A percentile compares a stretch with the other conserved stretches of the same genome.
Evolutionary conservation across 768 basidiomycete genomes (phyloP).

Genomic region (Boletus bicolor): DNA sequence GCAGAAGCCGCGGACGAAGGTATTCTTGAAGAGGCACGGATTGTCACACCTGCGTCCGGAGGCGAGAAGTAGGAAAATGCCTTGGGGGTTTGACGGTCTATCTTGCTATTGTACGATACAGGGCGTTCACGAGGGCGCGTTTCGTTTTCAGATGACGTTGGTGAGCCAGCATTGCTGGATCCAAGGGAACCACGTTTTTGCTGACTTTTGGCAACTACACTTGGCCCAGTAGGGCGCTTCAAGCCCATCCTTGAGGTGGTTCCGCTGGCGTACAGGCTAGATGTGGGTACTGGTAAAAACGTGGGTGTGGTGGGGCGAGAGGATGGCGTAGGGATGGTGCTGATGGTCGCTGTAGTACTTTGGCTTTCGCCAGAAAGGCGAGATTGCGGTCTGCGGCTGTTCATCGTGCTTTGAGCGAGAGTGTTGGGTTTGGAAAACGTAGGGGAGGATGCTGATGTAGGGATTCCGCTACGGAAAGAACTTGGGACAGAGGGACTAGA

Average conservation of each 20-base stretch:
- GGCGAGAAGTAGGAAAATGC: conserved; percentile 42
- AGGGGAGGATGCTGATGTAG: conserved; percentile 46
- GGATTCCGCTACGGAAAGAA: conserved; percentile 46
- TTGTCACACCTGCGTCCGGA: conserved; percentile 43
- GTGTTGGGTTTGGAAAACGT: conserved; percentile 42
- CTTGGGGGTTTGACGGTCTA: conserved; percentile 28
- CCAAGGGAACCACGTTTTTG: conserved; percentile 65
- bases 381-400: conserved; percentile 65
- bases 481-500: conserved; percentile 63
- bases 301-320: conserved; percentile 77
- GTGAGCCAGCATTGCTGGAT: conserved; percentile 35
- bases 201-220: conserved; percentile 39
- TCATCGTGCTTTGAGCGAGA: conserved; percentile 38
- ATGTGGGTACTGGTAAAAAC: conserved; percentile 66
- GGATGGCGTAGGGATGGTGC: conserved; percentile 61
- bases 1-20: conserved; percentile 36
- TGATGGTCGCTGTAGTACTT: conserved; percentile 53
- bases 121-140: conserved; percentile 26
- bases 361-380: conserved; percentile 64
- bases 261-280: conserved; percentile 44
- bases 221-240: conserved; percentile 60
- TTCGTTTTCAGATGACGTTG: conserved; percentile 29
- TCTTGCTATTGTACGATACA: conserved; percentile 24
- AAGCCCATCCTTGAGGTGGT: conserved; percentile 38
- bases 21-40: conserved; percentile 42